Base-by-base conservation (phyloP, 1,139 yeast species). In the Pichia sp. region DNA sequence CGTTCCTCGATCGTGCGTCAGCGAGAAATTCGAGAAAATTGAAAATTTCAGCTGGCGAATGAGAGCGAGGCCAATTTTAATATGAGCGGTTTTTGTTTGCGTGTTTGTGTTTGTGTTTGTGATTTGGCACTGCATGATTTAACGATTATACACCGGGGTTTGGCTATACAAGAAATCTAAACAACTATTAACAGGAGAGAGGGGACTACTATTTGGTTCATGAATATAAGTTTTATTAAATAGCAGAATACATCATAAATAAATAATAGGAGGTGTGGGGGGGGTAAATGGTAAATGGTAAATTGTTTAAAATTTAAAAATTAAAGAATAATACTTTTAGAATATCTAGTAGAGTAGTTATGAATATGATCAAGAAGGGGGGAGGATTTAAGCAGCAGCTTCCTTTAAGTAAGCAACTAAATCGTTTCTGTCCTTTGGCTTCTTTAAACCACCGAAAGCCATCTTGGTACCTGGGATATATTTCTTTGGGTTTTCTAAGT, bases 401-500 rank as follows among this genome's bases (percentile, higher is more conserved):
- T 72, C 71, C 62, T 76, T 79, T 77, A 91, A 82, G 86, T 89
- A 93, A 63, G 99, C 81, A 66, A 93, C 75, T 72, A 93, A 79
- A 72, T 93, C 98, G 76, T 89, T 87, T 84, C 98, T 89, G 81
- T 93, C 99, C 86, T 90, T 93, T 60, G 91, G 83, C 83, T 93
- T 93, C 93, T 93, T 93, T 75, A 93, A 84, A 77, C 99, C 99
- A 77, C 97, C 99, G 67, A 93, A 93, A 59, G 99, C 99, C 99
- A 93, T 93, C 85, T 93, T 93, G 78, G 98, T 93, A 75, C 99
- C 99, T 68, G 99, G 99, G 64, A 93, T 90, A 79, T 90, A 93
- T 80, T 93, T 93, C 96, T 93, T 93, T 78, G 99, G 99, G 88
- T 93, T 94, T 76, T 86, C 96, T 74, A 93, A 84, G 84, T 93